These are phyloP conservation scores for Monilinia vaccinii-corymbosi DNA, from an alignment of 2,329 filamentous ascomycete species.

Conservation along the genomic window DNA sequence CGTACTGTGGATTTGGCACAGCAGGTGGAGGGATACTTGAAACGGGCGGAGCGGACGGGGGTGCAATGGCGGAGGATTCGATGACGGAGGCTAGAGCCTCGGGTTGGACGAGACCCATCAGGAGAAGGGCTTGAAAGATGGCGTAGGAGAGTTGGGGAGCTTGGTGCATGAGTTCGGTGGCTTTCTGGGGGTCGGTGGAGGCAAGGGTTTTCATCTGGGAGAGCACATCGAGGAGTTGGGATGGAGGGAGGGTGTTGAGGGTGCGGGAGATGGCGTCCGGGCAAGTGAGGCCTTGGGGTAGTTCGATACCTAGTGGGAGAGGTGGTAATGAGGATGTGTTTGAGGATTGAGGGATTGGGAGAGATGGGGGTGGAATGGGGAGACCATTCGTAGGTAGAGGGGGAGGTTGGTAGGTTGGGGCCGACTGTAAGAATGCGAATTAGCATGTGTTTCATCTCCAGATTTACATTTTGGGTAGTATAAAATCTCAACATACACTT, in stretches of 20 bases:
- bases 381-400: conserved; percentile 17
- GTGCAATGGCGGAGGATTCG: conserved; percentile 41
- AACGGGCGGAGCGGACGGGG: conserved; percentile 35
- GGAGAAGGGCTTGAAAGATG: conserved; percentile 85
- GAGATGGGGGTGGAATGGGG: conserved; percentile 30
- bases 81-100: conserved; percentile 74
- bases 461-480: neutral
- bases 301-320: conserved; percentile 74
- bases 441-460: neutral
- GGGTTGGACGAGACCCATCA: conserved; percentile 87
- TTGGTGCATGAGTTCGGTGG: conserved; percentile 76
- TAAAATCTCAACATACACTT: conserved; percentile 24
- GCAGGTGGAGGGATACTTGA: conserved; percentile 23
- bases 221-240: conserved; percentile 87
- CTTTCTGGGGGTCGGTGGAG: conserved; percentile 70
- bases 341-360: conserved; percentile 12
- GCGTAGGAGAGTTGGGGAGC: conserved; percentile 91
- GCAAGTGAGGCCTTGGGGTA: conserved; percentile 73
- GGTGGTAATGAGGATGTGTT: conserved; percentile 56
- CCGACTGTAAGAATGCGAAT: neutral
- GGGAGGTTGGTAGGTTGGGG: conserved; percentile 7
- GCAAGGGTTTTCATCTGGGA: conserved; percentile 89
- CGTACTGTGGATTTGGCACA: conserved; percentile 25
- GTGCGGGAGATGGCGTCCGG: conserved; percentile 90
- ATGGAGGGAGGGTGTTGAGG: conserved; percentile 73